phyloP scores from a whole-genome alignment of 148 eudicot species.

The Suaeda aralocaspica region DNA sequence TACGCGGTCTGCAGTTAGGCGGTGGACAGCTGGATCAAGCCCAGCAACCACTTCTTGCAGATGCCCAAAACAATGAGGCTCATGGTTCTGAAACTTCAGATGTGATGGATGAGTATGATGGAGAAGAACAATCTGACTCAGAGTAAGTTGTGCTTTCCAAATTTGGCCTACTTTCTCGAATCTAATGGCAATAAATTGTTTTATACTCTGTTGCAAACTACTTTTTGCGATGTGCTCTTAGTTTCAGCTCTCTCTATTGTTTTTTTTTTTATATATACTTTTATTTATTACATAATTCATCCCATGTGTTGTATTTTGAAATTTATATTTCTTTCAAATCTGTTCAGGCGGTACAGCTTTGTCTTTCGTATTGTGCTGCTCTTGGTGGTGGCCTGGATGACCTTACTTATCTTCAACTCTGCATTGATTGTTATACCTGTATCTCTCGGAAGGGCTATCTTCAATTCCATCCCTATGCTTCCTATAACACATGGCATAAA shows the following conservation, averaged over 20 bases:
- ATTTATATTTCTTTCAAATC: neutral
- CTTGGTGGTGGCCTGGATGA: constrained; percentile 95
- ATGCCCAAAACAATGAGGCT: constrained; percentile 44
- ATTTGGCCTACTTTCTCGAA: neutral
- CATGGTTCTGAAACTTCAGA: constrained; percentile 35
- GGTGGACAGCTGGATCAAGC: constrained; percentile 52
- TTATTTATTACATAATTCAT: neutral
- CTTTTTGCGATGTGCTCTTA: neutral
- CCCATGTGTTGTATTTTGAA: too few relatives aligned
- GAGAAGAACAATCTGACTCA: constrained; percentile 68
- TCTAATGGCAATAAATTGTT: neutral
- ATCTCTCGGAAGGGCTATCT: constrained; percentile 78
- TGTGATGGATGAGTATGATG: constrained; percentile 50
- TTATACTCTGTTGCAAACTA: neutral
- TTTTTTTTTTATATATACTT: neutral
- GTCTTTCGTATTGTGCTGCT: constrained; percentile 77
- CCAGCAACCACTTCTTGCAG: constrained; percentile 36
- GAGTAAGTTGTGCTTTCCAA: constrained; percentile 57
- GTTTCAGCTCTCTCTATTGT: neutral
- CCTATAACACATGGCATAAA: constrained; percentile 92
- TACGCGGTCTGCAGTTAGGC: constrained; percentile 40
- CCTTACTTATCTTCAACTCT: constrained; percentile 79
- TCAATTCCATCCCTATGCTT: constrained; percentile 74
- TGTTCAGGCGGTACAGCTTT: constrained; percentile 69
- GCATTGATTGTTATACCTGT: constrained; percentile 71